Conservation (phyloP, 768 basidiomycete species). For the Hygrocybe coccinea region DNA sequence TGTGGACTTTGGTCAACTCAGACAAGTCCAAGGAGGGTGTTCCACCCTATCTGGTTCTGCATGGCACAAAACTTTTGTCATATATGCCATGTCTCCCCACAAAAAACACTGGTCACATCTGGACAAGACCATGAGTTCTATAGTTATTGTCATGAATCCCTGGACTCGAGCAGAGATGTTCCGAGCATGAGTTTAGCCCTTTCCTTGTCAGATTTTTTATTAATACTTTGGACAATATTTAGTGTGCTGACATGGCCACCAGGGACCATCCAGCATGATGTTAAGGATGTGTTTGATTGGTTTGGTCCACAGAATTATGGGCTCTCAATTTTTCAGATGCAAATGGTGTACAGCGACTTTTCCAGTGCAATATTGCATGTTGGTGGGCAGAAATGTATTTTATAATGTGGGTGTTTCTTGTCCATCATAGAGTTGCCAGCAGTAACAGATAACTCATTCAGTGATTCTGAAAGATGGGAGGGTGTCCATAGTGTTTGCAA, state of each 20-base stretch:
- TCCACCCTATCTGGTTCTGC: conserved; percentile 13
- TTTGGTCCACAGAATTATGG: no score
- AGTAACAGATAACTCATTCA: no score
- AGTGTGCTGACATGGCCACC: neutral
- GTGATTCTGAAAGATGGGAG: no score
- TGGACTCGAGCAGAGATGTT: conserved; percentile 8
- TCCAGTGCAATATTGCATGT: no score
- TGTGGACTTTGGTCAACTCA: conserved; percentile 15
- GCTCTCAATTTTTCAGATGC: no score
- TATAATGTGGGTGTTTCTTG: no score
- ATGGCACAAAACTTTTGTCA: conserved; percentile 13
- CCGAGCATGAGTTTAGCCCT: conserved; percentile 12
- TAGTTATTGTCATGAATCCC: conserved; percentile 7
- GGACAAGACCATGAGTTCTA: conserved; percentile 7
- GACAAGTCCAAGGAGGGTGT: conserved; percentile 12
- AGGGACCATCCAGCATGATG: neutral
- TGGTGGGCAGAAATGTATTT: no score
- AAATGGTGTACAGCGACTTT: no score
- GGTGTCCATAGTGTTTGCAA: no score
- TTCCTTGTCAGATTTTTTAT: neutral
- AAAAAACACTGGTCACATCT: conserved; percentile 8
- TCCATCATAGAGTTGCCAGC: no score
- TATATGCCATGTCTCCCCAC: conserved; percentile 11
- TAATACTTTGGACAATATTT: neutral
- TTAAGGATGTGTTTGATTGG: conserved; percentile 10